These are phyloP conservation scores for Talaromyces wortmannii DNA, from an alignment of 495 filamentous ascomycete species.

Conservation along the genomic window DNA sequence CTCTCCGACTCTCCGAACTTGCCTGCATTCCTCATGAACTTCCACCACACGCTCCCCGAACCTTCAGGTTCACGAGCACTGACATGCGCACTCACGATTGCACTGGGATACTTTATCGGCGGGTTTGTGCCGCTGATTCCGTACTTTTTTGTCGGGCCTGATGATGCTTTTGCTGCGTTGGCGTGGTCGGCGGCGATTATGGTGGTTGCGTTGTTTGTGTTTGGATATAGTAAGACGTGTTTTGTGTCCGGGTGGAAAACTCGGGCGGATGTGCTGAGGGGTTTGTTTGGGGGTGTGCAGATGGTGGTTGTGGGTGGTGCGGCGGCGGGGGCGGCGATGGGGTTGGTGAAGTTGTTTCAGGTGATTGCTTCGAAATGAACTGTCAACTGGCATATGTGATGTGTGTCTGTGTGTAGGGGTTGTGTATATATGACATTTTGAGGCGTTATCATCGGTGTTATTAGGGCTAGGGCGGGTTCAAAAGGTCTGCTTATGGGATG, in stretches of 20 bases:
- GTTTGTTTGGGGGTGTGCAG: constrained; percentile 43
- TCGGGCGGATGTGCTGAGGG: constrained; percentile 29
- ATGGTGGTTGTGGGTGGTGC: constrained; percentile 63
- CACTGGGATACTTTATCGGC: constrained; percentile 66
- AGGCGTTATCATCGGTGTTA: too few species aligned
- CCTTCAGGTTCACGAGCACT: constrained; percentile 46
- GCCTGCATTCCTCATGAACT: constrained; percentile 49
- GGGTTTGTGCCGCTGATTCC: constrained; percentile 68
- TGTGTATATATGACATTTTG: too few species aligned
- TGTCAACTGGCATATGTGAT: too few species aligned
- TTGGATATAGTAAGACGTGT: constrained; percentile 67
- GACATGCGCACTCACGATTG: constrained; percentile 58
- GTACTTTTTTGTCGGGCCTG: constrained; percentile 60
- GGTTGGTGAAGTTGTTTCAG: constrained; percentile 53
- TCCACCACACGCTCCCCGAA: constrained; percentile 46
- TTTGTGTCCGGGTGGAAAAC: constrained; percentile 36
- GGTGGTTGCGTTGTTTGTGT: constrained; percentile 61
- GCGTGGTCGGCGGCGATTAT: constrained; percentile 65
- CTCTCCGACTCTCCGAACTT: constrained; percentile 43
- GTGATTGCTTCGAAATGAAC: constrained; percentile 16
- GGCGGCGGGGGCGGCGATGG: constrained; percentile 59
- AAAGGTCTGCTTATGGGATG: too few species aligned
- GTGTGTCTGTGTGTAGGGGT: too few species aligned
- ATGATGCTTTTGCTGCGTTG: constrained; percentile 53
- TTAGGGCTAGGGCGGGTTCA: too few species aligned